phyloP scores from a whole-genome alignment of 2,329 filamentous ascomycete species.

The Neofusicoccum ribis region DNA sequence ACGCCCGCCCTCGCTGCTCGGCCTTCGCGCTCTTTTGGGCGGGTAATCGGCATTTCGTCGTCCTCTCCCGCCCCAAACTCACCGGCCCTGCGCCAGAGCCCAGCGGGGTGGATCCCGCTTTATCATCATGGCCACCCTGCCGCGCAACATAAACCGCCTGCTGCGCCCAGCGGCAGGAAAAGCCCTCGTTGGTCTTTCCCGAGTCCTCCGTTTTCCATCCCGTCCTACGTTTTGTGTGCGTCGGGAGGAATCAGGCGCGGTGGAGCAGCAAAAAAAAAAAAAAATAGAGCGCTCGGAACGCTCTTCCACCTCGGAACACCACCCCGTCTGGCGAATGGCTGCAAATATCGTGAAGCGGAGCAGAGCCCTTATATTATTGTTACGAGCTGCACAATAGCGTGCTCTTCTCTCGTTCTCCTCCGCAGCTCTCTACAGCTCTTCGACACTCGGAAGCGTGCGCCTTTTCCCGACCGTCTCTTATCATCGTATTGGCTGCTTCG shows the following conservation, averaged over 20 bases:
- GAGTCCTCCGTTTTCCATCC: neutral
- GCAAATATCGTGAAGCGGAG: neutral
- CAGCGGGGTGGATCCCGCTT: slow-evolving; percentile 7
- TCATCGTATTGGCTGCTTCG: neutral
- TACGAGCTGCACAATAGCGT: neutral
- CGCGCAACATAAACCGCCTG: neutral
- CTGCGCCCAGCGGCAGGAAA: neutral
- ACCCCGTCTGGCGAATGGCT: neutral
- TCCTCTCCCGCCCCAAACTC: neutral
- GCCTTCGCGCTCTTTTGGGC: slow-evolving; percentile 8
- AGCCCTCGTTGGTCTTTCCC: neutral
- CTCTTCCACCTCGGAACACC: neutral
- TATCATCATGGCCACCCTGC: neutral
- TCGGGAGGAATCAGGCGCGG: neutral
- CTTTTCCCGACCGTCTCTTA: neutral
- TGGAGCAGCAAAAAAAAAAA: neutral
- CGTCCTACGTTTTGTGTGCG: neutral
- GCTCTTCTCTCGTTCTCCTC: neutral
- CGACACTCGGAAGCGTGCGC: neutral
- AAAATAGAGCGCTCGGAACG: too few relatives aligned
- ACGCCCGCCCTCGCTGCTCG: neutral
- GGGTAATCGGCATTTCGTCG: slow-evolving; percentile 14
- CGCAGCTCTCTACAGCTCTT: too few relatives aligned
- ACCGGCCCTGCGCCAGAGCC: neutral
- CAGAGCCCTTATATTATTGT: neutral